A percentile compares a stretch with the other conserved stretches of the same genome.
These are phyloP conservation scores for Pseudodiploospora longispora DNA, from an alignment of 2,329 filamentous ascomycete genomes.

Conservation along the genomic window DNA sequence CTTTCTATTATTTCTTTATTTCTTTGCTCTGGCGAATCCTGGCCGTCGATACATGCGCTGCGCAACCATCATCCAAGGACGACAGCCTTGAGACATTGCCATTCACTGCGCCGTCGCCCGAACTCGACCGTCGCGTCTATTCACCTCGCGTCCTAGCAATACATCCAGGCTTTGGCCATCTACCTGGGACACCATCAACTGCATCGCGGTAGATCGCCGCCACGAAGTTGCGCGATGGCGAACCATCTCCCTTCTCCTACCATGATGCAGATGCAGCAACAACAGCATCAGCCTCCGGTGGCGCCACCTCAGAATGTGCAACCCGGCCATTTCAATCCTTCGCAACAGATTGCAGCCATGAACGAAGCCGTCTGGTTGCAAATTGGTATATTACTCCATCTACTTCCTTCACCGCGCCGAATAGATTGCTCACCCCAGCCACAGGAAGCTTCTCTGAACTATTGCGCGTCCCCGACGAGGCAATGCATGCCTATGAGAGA, in stretches of 20 bases:
- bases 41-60: slow-evolving; percentile 4
- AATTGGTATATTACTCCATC: slow-evolving; percentile 58
- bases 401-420: not conserved
- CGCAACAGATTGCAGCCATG: slow-evolving; percentile 66
- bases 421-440: slow-evolving; percentile 6
- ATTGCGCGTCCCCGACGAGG: slow-evolving; percentile 80
- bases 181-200: slow-evolving; percentile 9
- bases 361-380: slow-evolving; percentile 91
- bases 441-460: slow-evolving; percentile 78
- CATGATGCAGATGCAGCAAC: slow-evolving; percentile 58
- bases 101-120: not conserved
- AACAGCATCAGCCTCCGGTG: slow-evolving; percentile 50
- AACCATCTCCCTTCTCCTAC: slow-evolving; percentile 77
- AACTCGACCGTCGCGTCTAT: not conserved
- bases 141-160: slow-evolving; percentile 4
- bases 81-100: slow-evolving; percentile 4
- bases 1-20: not conserved
- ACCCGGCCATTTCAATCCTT: slow-evolving; percentile 52
- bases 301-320: slow-evolving; percentile 47
- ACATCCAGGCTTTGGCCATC: slow-evolving; percentile 11
- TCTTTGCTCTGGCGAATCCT: not conserved
- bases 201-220: slow-evolving; percentile 12
- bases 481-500: slow-evolving; percentile 83
- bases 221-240: slow-evolving; percentile 45
- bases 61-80: slow-evolving; percentile 1